Conservation (phyloP, 2,329 filamentous ascomycete species). For the Periconia digitata region DNA sequence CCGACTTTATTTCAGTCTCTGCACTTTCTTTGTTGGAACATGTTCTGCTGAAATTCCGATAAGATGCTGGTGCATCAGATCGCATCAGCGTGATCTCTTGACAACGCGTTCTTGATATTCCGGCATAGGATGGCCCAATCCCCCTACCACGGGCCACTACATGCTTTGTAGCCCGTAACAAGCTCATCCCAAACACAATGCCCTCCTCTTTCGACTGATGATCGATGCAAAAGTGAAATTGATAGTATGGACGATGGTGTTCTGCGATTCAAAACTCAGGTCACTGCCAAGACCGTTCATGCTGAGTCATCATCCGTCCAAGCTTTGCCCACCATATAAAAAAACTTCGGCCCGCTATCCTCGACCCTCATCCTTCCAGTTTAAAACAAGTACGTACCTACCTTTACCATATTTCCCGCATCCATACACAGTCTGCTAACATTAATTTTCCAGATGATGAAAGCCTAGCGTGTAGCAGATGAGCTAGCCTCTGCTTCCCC, state of each 20-base stretch:
- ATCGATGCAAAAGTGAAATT: not conserved
- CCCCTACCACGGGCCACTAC: constrained; percentile 13
- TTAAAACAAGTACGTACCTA: constrained; percentile 82
- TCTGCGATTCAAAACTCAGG: constrained; percentile 6
- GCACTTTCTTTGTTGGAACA: constrained; percentile 12
- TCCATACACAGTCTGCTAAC: constrained; percentile 21
- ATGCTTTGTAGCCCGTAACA: constrained; percentile 19
- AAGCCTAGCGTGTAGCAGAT: constrained; percentile 95
- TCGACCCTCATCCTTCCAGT: constrained; percentile 92
- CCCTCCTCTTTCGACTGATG: not conserved
- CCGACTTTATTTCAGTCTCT: constrained; percentile 8
- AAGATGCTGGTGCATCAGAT: constrained; percentile 8
- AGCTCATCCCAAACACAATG: constrained; percentile 21
- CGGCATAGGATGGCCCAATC: constrained; percentile 33
- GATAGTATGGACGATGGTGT: not conserved
- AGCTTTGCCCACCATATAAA: constrained; percentile 35
- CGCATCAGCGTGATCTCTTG: constrained; percentile 29
- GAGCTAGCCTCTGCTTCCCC: constrained; percentile 71
- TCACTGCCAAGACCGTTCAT: constrained; percentile 27
- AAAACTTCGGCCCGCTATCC: constrained; percentile 28
- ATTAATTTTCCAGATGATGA: constrained; percentile 80
- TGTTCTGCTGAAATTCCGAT: constrained; percentile 11
- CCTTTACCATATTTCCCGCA: not conserved
- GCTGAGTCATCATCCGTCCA: constrained; percentile 16
- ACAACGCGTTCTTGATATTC: constrained; percentile 36